Evolutionary conservation across 768 basidiomycete genomes (phyloP), one percentile per base, ranked within the genome.

Genomic region (Daedaleopsis sinensis): DNA sequence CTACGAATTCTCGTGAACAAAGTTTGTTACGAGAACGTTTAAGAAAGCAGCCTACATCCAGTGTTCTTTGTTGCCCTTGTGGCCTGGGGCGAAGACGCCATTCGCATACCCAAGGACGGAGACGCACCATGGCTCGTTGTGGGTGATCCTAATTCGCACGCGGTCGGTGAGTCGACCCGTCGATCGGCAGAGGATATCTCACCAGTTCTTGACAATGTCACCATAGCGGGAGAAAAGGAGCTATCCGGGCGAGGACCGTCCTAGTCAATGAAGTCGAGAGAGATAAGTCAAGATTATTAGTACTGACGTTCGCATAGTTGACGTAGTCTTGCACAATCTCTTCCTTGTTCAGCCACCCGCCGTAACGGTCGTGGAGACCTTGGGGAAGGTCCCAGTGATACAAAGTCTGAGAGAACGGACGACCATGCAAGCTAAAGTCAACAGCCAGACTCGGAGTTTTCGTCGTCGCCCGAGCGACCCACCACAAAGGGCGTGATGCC

Each of bases 41-140:
- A 49, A 23, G 59, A 58, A 24, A 24, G 15, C 21, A 55, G 60
- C 85, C 65, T 64, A 88, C 86, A 87, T 83, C 87, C 85, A 89
- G n/a, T 85, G 84, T 68, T 88, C 87, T 1, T 82, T 85, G 71
- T 88, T 82, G 72, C 85, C 86, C 65, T 82, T 84, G 60, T 87
- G 78, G 42, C 79, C 79, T 4, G 79, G 79, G 1, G 79, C 81
- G 58, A 80, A 80, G 9, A 73, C 71, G 11, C 80, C 81, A 10
- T 69, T 65, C 21, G 74, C 74, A 65, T 81, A 76, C 11, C 80
- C 80, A 27, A 79, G 73, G 21, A 75, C 70, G 15, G 79, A 73
- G 39, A 79, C 70, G 50, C 74, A 74, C 78, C 74, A 78, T 0
- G 80, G 80, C 69, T 83, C 82, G 70, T 83, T 83, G 70, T 79